phyloP scores from a whole-genome alignment of 768 basidiomycete genomes.

The Phylloporus sp. region DNA sequence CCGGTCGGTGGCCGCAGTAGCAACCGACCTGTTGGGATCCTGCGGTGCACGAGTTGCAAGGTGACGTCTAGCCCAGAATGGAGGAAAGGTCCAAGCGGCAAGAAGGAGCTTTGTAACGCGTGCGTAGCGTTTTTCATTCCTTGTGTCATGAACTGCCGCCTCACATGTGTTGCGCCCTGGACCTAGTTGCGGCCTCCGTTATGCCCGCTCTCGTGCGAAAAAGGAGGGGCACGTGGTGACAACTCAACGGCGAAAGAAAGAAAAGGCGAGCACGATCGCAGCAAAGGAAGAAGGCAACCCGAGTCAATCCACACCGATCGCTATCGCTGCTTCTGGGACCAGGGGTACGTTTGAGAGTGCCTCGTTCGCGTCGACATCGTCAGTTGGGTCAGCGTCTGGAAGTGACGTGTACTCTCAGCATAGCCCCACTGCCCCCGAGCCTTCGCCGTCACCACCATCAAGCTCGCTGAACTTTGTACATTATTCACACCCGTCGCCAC shows the following conservation, averaged over 20 bases:
- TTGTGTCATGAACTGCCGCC: conserved; percentile 10
- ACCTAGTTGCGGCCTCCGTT: conserved; percentile 74
- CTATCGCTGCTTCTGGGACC: conserved; percentile 42
- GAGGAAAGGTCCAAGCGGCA: conserved; percentile 86
- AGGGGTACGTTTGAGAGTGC: conserved; percentile 49
- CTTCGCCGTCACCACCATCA: conserved; percentile 67
- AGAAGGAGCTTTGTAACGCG: conserved; percentile 92
- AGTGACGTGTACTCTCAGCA: conserved; percentile 52
- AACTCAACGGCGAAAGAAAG: conserved; percentile 55
- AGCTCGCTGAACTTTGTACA: conserved; percentile 53
- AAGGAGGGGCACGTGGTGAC: conserved; percentile 62
- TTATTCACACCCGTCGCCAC: conserved; percentile 40
- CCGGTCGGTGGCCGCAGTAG: conserved; percentile 38
- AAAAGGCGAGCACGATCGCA: conserved; percentile 38
- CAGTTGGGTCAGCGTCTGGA: conserved; percentile 52
- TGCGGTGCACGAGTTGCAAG: conserved; percentile 76
- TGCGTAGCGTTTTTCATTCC: conserved; percentile 40
- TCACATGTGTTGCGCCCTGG: conserved; percentile 37
- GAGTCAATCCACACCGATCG: conserved; percentile 32
- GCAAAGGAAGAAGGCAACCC: conserved; percentile 25
- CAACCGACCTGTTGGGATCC: conserved; percentile 68
- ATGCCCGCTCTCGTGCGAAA: conserved; percentile 83
- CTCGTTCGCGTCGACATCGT: conserved; percentile 42
- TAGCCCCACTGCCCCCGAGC: conserved; percentile 36
- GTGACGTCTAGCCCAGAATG: conserved; percentile 82